phyloP scores from a whole-genome alignment of 2,329 filamentous ascomycete genomes.

The Calonectria henricotiae region DNA sequence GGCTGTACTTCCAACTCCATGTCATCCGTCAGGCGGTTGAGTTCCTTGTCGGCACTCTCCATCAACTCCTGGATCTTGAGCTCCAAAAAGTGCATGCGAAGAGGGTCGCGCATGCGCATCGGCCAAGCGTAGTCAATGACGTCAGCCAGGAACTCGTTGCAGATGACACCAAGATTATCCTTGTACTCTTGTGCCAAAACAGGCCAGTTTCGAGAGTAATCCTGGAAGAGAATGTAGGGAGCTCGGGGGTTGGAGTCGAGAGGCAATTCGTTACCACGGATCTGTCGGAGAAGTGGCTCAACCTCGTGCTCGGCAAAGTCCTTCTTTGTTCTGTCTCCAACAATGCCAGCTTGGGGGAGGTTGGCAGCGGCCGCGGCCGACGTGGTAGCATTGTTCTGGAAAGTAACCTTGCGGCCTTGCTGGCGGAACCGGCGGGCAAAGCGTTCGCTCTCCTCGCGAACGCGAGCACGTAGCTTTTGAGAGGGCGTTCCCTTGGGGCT shows the following conservation, averaged over 20 bases:
- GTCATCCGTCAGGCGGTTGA: constrained; percentile 65
- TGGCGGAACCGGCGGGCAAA: constrained; percentile 67
- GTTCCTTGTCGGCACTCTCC: constrained; percentile 65
- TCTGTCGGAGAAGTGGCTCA: constrained; percentile 66
- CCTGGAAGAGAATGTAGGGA: constrained; percentile 70
- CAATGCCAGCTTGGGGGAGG: constrained; percentile 54
- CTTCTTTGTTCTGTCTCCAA: constrained; percentile 62
- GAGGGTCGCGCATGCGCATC: constrained; percentile 67
- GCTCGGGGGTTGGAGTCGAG: constrained; percentile 70
- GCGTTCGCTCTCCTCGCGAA: constrained; percentile 68
- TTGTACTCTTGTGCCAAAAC: constrained; percentile 70
- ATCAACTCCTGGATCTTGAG: constrained; percentile 66
- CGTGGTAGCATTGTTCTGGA: constrained; percentile 53
- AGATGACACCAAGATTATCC: constrained; percentile 70
- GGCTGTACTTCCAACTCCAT: constrained; percentile 70
- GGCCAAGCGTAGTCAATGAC: constrained; percentile 69
- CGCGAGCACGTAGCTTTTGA: constrained; percentile 68
- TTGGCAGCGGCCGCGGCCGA: constrained; percentile 42
- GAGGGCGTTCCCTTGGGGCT: constrained; percentile 68
- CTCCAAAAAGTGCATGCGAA: constrained; percentile 67
- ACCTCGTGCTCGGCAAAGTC: constrained; percentile 67
- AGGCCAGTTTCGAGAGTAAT: constrained; percentile 70
- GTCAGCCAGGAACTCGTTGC: constrained; percentile 69
- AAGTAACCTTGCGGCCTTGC: constrained; percentile 67
- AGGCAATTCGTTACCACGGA: constrained; percentile 69